These are phyloP conservation scores for Erythrophleum fordii DNA, from an alignment of 306 rosid species.

Conservation along the genomic window DNA sequence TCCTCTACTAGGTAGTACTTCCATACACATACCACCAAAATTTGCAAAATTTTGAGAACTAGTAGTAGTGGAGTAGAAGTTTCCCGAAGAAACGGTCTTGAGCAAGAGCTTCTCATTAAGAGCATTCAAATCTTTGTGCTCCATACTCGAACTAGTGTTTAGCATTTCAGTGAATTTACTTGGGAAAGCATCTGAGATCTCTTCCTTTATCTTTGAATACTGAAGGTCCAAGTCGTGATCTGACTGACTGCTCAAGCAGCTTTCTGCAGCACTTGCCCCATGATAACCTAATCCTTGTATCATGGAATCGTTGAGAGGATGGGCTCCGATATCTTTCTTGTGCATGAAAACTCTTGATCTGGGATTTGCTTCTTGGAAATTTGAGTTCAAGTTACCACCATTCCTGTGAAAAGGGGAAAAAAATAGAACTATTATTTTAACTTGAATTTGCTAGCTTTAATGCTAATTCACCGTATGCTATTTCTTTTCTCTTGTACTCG, in stretches of 20 bases:
- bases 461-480: too few species aligned
- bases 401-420: conserved; percentile 33
- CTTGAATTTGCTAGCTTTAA: background rate
- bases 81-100: conserved; percentile 50
- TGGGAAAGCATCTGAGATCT: conserved; percentile 52
- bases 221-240: conserved; percentile 30
- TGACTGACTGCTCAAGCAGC: conserved; percentile 32
- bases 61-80: conserved; percentile 18
- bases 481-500: too few species aligned
- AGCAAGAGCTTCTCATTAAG: conserved; percentile 63
- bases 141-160: conserved; percentile 37
- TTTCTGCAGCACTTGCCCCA: conserved; percentile 43
- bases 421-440: background rate
- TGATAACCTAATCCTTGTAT: conserved; percentile 55
- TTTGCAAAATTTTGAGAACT: background rate
- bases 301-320: conserved; percentile 39
- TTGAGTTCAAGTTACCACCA: conserved; percentile 32
- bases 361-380: conserved; percentile 32
- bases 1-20: conserved; percentile 41
- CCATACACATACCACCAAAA: conserved; percentile 4
- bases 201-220: conserved; percentile 51
- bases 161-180: conserved; percentile 62
- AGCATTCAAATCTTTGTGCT: conserved; percentile 44
- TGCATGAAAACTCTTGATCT: conserved; percentile 42
- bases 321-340: conserved; percentile 14